A percentile compares a stretch with the other conserved stretches of the same genome.
Evolutionary conservation across 1,284 basidiomycete genomes (phyloP).

Genomic region (Sanghuangporus sanghuang): DNA sequence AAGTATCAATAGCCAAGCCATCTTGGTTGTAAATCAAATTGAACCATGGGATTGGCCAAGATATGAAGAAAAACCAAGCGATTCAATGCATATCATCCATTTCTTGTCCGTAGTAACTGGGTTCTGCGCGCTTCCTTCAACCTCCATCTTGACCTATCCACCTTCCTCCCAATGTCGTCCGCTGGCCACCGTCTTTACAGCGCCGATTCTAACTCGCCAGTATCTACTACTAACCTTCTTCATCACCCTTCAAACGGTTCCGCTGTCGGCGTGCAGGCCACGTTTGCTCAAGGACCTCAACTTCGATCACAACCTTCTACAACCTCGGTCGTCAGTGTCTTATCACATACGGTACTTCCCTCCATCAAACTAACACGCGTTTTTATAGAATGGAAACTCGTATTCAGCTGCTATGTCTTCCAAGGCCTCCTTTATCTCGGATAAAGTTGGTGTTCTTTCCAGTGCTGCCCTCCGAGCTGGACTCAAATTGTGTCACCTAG

Average conservation of each 20-base stretch:
- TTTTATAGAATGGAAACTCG: conserved; percentile 39
- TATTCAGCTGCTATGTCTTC: conserved; percentile 30
- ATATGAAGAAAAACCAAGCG: too few relatives aligned
- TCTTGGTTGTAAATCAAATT: too few relatives aligned
- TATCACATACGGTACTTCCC: background rate
- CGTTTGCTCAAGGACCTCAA: conserved; percentile 37
- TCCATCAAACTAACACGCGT: background rate
- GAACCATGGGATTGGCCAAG: too few relatives aligned
- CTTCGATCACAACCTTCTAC: conserved; percentile 34
- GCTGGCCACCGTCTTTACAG: conserved; percentile 6
- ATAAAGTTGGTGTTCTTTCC: conserved; percentile 28
- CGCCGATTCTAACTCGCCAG: conserved; percentile 5
- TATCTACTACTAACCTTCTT: conserved; percentile 24
- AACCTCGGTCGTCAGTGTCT: conserved; percentile 35
- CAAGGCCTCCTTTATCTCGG: conserved; percentile 29
- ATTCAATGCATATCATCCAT: too few relatives aligned
- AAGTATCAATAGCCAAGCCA: too few relatives aligned
- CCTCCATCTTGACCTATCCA: too few relatives aligned
- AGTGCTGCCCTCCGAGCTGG: conserved; percentile 42
- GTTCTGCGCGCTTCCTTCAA: too few relatives aligned
- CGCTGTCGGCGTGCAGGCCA: conserved; percentile 35
- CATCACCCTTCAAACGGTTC: conserved; percentile 28
- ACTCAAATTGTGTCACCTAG: conserved; percentile 30
- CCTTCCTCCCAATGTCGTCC: background rate
- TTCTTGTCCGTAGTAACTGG: too few relatives aligned